phyloP scores from a whole-genome alignment of 179 eudicot species.

The Actinidia chinensis region DNA sequence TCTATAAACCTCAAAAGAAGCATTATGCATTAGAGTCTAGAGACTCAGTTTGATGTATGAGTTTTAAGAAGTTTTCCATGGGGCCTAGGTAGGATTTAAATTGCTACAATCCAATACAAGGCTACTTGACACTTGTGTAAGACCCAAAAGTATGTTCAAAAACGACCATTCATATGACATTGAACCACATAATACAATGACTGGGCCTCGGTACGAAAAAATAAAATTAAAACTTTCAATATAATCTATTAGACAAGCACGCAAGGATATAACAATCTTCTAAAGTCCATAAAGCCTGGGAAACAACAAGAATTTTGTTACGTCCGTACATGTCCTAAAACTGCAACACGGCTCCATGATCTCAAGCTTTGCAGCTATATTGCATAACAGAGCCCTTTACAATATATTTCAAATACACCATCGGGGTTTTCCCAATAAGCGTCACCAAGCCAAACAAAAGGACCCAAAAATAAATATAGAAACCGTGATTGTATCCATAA shows the following conservation, averaged over 20 bases:
- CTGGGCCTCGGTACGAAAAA: no score
- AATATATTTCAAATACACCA: conserved; percentile 87
- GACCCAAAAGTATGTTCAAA: neutral
- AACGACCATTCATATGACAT: neutral
- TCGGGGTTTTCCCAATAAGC: conserved; percentile 97
- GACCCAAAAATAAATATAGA: conserved; percentile 7
- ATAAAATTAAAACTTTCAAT: neutral
- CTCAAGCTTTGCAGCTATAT: conserved; percentile 97
- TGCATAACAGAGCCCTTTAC: conserved; percentile 79
- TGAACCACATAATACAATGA: neutral
- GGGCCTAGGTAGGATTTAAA: neutral
- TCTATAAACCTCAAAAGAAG: neutral
- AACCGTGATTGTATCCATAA: neutral
- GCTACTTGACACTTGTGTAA: neutral
- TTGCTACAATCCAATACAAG: neutral
- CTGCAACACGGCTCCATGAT: conserved; percentile 99
- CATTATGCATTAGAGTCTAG: conserved; percentile 7
- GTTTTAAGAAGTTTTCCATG: neutral
- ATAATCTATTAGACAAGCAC: neutral
- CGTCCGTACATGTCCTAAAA: conserved; percentile 94
- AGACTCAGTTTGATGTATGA: neutral
- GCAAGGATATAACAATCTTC: neutral
- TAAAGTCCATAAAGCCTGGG: neutral
- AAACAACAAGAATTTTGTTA: neutral
- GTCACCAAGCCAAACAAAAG: conserved; percentile 25